Evolutionary conservation across 2,329 filamentous ascomycete genomes (phyloP).

Genomic region (Penicillium hesseltinei): DNA sequence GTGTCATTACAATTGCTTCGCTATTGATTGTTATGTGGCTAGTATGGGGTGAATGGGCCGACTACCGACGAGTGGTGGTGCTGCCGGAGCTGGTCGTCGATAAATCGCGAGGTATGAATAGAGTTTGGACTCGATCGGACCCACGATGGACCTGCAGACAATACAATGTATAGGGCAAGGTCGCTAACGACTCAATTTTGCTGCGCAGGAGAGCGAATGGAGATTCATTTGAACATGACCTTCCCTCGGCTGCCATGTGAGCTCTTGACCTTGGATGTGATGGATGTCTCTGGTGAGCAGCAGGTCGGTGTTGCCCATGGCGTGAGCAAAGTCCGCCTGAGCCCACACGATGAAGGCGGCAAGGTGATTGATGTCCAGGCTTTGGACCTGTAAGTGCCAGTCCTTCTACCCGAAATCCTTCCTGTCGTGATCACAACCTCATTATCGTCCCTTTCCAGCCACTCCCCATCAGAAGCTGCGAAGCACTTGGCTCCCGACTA

Average conservation of each 20-base stretch:
- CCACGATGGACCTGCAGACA: background rate
- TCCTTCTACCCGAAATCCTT: background rate
- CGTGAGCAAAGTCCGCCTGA: constrained; percentile 83
- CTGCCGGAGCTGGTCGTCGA: constrained; percentile 94
- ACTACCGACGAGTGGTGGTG: constrained; percentile 82
- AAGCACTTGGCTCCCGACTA: constrained; percentile 85
- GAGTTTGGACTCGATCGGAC: background rate
- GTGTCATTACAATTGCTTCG: constrained; percentile 89
- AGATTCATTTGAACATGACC: constrained; percentile 95
- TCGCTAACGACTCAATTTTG: constrained; percentile 14
- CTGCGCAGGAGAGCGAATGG: constrained; percentile 84
- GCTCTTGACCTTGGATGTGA: constrained; percentile 92
- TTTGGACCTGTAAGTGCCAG: constrained; percentile 61
- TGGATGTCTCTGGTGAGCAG: constrained; percentile 97
- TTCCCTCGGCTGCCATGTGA: constrained; percentile 95
- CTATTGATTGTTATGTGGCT: constrained; percentile 85
- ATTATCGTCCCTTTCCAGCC: constrained; percentile 45
- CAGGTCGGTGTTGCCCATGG: constrained; percentile 93
- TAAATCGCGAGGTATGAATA: constrained; percentile 75
- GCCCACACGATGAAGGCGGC: constrained; percentile 70
- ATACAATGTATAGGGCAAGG: background rate
- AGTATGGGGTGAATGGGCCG: constrained; percentile 91
- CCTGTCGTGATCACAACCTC: constrained; percentile 1
- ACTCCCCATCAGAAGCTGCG: constrained; percentile 65
- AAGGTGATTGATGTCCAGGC: constrained; percentile 68